Conservation (phyloP, 2,329 filamentous ascomycete species). For the Annulohypoxylon truncatum region DNA sequence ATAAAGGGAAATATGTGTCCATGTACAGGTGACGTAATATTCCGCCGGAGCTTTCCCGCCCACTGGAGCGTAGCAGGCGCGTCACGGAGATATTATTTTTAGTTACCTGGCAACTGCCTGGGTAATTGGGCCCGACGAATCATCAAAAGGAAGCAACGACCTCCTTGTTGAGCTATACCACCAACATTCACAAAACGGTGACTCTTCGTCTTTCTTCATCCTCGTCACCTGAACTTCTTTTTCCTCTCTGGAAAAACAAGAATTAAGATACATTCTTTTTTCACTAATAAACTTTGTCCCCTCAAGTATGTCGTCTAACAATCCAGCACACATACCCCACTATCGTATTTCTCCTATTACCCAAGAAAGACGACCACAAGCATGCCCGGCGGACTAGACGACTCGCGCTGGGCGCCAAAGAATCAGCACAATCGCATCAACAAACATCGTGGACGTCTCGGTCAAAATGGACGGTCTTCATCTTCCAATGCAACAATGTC, state of each 20-base stretch:
- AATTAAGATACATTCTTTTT: neutral
- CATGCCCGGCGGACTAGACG: conserved; percentile 35
- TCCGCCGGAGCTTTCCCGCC: neutral
- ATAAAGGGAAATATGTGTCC: neutral
- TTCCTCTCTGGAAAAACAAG: neutral
- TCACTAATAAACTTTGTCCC: neutral
- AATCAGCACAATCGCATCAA: conserved; percentile 1
- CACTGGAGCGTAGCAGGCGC: neutral
- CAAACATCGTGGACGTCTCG: neutral
- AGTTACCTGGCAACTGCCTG: neutral
- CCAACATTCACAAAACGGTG: conserved; percentile 2
- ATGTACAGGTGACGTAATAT: neutral
- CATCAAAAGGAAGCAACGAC: neutral
- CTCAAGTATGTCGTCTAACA: conserved; percentile 10
- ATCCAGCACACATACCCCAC: neutral
- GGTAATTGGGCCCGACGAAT: neutral
- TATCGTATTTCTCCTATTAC: neutral
- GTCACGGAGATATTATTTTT: neutral
- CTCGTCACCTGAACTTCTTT: neutral
- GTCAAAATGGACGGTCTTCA: neutral
- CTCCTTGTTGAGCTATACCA: neutral
- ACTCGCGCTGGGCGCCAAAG: conserved; percentile 43
- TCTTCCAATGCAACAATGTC: neutral
- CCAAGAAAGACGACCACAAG: neutral
- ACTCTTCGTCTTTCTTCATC: neutral